These are phyloP conservation scores for Geosmithia flava DNA, from an alignment of 2,329 filamentous ascomycete species.

Conservation along the genomic window DNA sequence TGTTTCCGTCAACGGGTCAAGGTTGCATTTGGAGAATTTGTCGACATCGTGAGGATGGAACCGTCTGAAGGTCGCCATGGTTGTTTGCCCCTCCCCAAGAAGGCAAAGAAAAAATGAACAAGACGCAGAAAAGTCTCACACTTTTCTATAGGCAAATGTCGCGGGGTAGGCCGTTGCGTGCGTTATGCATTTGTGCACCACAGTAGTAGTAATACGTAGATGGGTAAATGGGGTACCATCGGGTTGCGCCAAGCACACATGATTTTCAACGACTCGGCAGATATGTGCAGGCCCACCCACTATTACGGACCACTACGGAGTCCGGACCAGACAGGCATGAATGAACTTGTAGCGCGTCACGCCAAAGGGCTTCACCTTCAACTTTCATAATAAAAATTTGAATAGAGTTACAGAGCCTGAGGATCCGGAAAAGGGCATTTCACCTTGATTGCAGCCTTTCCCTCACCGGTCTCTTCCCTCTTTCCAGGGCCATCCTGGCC, in stretches of 20 bases:
- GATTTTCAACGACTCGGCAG: background rate
- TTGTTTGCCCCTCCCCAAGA: background rate
- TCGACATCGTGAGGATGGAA: constrained; percentile 79
- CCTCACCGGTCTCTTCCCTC: background rate
- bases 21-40: constrained; percentile 85
- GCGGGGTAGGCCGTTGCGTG: background rate
- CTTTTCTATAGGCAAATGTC: background rate
- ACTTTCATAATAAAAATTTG: background rate
- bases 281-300: background rate
- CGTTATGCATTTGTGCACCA: background rate
- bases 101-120: background rate
- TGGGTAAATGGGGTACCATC: background rate
- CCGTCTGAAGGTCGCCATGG: constrained; percentile 74
- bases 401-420: background rate
- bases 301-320: background rate
- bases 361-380: background rate
- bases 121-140: background rate
- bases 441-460: background rate
- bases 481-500: background rate
- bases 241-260: background rate
- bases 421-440: too few relatives aligned
- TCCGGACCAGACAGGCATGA: background rate
- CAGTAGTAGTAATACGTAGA: background rate
- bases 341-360: background rate
- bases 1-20: constrained; percentile 94